Percentiles rank a stretch among this genome's conserved stretches.
These are phyloP conservation scores for Rhizopogon rudus DNA, from an alignment of 768 basidiomycete genomes.

Conservation along the genomic window DNA sequence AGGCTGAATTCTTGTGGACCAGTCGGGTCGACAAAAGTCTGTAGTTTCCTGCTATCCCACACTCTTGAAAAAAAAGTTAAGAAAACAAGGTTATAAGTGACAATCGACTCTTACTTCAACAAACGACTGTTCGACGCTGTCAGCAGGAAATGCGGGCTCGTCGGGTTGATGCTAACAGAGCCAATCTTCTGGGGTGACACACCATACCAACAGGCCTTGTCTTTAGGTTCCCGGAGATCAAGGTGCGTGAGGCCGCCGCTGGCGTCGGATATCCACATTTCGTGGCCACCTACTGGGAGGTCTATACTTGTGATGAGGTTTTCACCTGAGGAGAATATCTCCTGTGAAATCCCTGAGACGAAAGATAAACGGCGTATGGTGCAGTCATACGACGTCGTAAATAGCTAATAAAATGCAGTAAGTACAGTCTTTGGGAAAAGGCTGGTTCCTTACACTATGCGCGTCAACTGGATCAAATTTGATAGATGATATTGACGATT, in stretches of 20 bases:
- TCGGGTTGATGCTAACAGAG: conserved; percentile 74
- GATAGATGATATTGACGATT: conserved; percentile 75
- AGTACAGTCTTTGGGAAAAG: background rate
- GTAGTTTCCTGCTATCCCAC: conserved; percentile 75
- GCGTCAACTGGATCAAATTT: conserved; percentile 74
- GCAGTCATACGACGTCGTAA: conserved; percentile 79
- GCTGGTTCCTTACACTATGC: conserved; percentile 50
- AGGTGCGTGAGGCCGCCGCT: conserved; percentile 69
- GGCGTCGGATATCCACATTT: conserved; percentile 83
- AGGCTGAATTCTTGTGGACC: conserved; percentile 28
- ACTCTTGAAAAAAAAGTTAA: conserved; percentile 38
- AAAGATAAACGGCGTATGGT: conserved; percentile 73
- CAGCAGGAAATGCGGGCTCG: conserved; percentile 56
- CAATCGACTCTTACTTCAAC: conserved; percentile 48
- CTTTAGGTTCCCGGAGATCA: conserved; percentile 61
- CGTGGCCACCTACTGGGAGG: conserved; percentile 58
- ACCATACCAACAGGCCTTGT: conserved; percentile 54
- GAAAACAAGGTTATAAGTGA: background rate
- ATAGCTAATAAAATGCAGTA: conserved; percentile 42
- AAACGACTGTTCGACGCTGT: conserved; percentile 73
- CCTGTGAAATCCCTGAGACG: conserved; percentile 62
- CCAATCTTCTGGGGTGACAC: conserved; percentile 75
- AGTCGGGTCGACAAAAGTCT: conserved; percentile 25
- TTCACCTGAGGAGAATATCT: conserved; percentile 56
- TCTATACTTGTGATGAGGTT: conserved; percentile 71